Percentiles rank a stretch among this genome's conserved stretches.
These are phyloP conservation scores for Lactarius pseudohatsudake DNA, from an alignment of 768 basidiomycete genomes.

Conservation along the genomic window DNA sequence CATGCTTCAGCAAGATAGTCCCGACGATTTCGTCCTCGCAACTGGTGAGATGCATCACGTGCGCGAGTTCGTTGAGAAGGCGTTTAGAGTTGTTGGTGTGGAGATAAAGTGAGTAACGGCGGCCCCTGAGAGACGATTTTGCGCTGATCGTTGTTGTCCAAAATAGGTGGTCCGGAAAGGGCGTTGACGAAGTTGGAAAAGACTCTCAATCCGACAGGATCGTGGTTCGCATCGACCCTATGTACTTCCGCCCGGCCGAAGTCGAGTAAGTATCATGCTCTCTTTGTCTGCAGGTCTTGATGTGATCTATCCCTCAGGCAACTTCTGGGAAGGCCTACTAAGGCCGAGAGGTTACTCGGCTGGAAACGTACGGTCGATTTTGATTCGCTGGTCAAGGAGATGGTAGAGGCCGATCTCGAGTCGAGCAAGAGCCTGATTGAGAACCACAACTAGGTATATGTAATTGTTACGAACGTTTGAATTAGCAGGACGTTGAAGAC, in stretches of 20 bases:
- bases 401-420: slow-evolving; percentile 82
- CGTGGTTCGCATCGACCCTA: slow-evolving; percentile 81
- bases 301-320: slow-evolving; percentile 46
- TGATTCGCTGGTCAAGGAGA: slow-evolving; percentile 83
- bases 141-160: slow-evolving; percentile 19
- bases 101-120: slow-evolving; percentile 53
- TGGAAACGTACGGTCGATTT: slow-evolving; percentile 91
- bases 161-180: slow-evolving; percentile 72
- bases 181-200: slow-evolving; percentile 75
- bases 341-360: slow-evolving; percentile 84
- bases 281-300: slow-evolving; percentile 6
- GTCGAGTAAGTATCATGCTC: slow-evolving; percentile 67
- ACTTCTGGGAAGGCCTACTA: slow-evolving; percentile 82
- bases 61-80: slow-evolving; percentile 87
- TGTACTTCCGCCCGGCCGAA: slow-evolving; percentile 94
- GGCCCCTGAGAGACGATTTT: neutral
- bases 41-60: slow-evolving; percentile 96
- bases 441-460: slow-evolving; percentile 65
- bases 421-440: slow-evolving; percentile 73
- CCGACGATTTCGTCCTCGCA: slow-evolving; percentile 92
- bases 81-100: slow-evolving; percentile 70
- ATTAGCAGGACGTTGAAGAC: neutral
- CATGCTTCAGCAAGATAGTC: slow-evolving; percentile 82
- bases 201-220: slow-evolving; percentile 66
- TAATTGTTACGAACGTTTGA: neutral